A percentile compares a stretch with the other conserved stretches of the same genome.
These are phyloP conservation scores for Porcisia hertigi DNA, from an alignment of 208 protist genomes.

Conservation along the genomic window DNA sequence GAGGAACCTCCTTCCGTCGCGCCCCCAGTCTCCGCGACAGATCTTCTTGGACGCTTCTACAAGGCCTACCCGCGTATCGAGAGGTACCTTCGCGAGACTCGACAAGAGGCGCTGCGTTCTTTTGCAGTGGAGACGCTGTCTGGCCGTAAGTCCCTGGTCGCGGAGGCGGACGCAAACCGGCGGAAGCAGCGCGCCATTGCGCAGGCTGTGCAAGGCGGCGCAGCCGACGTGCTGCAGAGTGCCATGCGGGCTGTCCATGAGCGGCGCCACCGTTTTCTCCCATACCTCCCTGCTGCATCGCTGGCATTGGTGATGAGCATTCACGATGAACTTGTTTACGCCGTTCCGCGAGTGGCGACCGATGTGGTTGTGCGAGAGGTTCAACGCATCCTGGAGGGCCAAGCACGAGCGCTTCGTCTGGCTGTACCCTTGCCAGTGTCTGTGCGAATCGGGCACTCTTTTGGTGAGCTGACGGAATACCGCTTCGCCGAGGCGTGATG, in stretches of 20 bases:
- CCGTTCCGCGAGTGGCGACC: conserved; percentile 44
- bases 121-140: conserved; percentile 45
- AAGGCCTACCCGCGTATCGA: conserved; percentile 61
- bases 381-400: conserved; percentile 52
- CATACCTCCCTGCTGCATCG: conserved; percentile 54
- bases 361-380: conserved; percentile 44
- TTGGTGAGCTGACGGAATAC: conserved; percentile 46
- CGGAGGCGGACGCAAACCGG: conserved; percentile 43
- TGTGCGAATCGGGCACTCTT: conserved; percentile 47
- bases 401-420: conserved; percentile 32
- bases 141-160: conserved; percentile 44
- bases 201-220: conserved; percentile 79
- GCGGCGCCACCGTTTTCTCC: conserved; percentile 52
- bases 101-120: conserved; percentile 40
- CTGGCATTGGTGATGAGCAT: conserved; percentile 64
- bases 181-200: conserved; percentile 74
- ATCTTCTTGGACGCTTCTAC: conserved; percentile 61
- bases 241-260: conserved; percentile 77
- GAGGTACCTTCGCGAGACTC: conserved; percentile 56
- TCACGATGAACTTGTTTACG: conserved; percentile 89
- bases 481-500: neutral
- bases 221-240: conserved; percentile 80
- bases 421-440: conserved; percentile 69
- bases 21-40: conserved; percentile 21
- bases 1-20: neutral